Evolutionary conservation across 2,329 filamentous ascomycete genomes (phyloP), one percentile per base, ranked within the genome.

Genomic region (Nemania diffusa): DNA sequence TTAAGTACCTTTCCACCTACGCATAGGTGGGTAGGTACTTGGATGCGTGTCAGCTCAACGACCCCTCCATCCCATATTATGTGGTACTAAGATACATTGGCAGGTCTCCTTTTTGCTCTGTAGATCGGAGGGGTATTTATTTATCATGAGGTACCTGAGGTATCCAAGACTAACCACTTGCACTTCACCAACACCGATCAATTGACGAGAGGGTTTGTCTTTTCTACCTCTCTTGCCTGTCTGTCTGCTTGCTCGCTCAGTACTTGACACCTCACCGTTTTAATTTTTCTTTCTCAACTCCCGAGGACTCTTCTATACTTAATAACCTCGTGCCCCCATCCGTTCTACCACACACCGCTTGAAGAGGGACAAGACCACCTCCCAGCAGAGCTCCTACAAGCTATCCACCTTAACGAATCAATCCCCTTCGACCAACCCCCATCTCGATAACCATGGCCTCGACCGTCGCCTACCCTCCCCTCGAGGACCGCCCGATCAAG

Each of bases 401-500:
- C n/a, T n/a, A n/a, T n/a, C n/a, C n/a, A n/a, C n/a, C n/a, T n/a
- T n/a, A n/a, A n/a, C n/a, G n/a, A n/a, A n/a, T n/a, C n/a, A n/a
- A n/a, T n/a, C n/a, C n/a, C n/a, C n/a, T n/a, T n/a, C n/a, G n/a
- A n/a, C n/a, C n/a, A 32, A 32, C 29, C 29, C 29, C 29, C n/a
- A n/a, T n/a, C 29, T 32, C 29, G 29, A 32, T 32, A 44, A 44
- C 24, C 72, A 87, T 86, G 84, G 80, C 80, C 70, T 71, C 77
- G 60, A 67, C 76, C 57, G 67, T 70, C 71, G 74, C 79, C 62
- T 92, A 90, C 81, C 91, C 94, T 64, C 88, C 93, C 70, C 88
- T 98, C 72, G 87, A 91, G 79, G 86, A 95, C 76, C 93, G 96
- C 73, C 92, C 93, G 50, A 83, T 97, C 81, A 93, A 94, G 84